Conservation (phyloP, 1,284 basidiomycete species). For the Hymenochaete sp. region DNA sequence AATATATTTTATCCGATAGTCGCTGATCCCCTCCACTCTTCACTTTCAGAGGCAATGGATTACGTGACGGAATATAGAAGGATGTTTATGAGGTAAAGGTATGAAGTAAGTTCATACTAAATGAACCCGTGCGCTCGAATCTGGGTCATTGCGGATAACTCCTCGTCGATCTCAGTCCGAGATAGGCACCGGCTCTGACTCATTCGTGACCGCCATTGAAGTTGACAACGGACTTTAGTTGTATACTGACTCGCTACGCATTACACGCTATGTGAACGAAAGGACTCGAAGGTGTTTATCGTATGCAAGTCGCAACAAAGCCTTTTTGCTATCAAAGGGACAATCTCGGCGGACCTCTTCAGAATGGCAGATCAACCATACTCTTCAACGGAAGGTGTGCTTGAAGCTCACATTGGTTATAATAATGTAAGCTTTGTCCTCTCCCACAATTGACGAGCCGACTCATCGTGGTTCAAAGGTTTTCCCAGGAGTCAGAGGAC, state of each 20-base stretch:
- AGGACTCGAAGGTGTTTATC: constrained; percentile 38
- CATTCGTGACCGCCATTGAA: background rate
- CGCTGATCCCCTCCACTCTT: too few species aligned
- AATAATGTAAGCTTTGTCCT: constrained; percentile 31
- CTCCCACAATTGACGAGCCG: background rate
- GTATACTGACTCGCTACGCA: constrained; percentile 52
- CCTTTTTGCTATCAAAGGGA: constrained; percentile 62
- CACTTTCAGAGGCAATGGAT: too few species aligned
- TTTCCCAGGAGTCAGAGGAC: constrained; percentile 34
- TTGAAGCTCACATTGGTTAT: constrained; percentile 58
- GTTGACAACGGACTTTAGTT: constrained; percentile 21
- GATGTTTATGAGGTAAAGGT: background rate
- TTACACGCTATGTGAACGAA: constrained; percentile 43
- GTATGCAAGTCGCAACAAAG: constrained; percentile 54
- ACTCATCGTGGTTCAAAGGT: constrained; percentile 20
- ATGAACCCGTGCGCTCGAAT: too few species aligned
- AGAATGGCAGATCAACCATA: too few species aligned
- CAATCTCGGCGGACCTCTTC: constrained; percentile 54
- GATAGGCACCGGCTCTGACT: background rate
- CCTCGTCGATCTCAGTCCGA: too few species aligned
- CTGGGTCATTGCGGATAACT: too few species aligned
- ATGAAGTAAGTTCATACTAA: background rate
- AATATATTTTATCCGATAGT: too few species aligned
- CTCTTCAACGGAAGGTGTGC: constrained; percentile 58
- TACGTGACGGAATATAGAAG: too few species aligned